Conservation (phyloP, 805 yeast species). For the Kockiozyma suomiensis region DNA sequence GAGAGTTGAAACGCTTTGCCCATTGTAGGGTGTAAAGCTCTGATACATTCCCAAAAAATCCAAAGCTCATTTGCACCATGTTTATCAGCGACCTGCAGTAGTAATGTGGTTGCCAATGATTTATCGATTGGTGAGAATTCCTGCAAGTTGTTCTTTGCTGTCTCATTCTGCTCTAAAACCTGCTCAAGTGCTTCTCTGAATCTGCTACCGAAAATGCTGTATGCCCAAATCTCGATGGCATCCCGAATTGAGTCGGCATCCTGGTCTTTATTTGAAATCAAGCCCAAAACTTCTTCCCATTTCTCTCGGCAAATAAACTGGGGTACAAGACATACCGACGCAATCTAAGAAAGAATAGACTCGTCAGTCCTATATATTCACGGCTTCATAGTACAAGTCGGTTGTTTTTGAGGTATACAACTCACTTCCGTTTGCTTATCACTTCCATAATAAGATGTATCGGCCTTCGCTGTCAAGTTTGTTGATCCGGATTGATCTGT, state of each 20-base stretch:
- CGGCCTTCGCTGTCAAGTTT: too few species aligned
- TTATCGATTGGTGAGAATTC: background rate
- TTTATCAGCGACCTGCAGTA: background rate
- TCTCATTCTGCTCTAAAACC: background rate
- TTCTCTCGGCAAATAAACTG: background rate
- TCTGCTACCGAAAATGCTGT: background rate
- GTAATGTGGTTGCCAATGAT: background rate
- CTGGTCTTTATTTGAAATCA: background rate
- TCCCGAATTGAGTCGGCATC: background rate
- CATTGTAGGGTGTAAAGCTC: background rate
- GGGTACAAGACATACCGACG: too few species aligned
- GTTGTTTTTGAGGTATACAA: too few species aligned
- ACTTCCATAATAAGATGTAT: too few species aligned
- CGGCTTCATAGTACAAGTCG: too few species aligned
- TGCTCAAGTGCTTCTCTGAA: background rate
- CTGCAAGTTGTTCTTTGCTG: background rate
- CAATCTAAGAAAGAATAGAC: too few species aligned
- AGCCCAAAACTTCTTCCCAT: background rate
- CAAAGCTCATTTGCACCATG: constrained; percentile 2
- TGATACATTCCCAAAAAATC: background rate
- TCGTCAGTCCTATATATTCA: too few species aligned
- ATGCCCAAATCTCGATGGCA: background rate
- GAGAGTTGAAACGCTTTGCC: background rate
- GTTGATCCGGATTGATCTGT: too few species aligned
- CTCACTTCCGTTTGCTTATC: too few species aligned